Evolutionary conservation across 768 basidiomycete genomes (phyloP).

Genomic region (Collybia sordida): DNA sequence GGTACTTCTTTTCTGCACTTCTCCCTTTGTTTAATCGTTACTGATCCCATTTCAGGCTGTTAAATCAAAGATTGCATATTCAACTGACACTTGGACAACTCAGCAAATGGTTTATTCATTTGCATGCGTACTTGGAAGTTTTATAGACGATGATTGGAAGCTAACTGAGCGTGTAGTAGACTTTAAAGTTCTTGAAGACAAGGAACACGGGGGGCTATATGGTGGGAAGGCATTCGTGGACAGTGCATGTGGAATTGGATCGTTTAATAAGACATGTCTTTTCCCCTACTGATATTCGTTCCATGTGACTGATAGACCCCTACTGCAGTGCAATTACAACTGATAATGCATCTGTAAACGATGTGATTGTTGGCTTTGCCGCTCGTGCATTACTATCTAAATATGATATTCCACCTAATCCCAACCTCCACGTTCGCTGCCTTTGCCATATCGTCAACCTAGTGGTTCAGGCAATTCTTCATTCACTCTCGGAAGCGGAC

Average conservation of each 20-base stretch:
- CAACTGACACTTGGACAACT: neutral
- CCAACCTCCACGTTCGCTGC: slow-evolving; percentile 28
- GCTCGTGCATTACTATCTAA: slow-evolving; percentile 16
- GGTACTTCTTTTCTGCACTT: too few species aligned
- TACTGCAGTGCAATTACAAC: slow-evolving; percentile 15
- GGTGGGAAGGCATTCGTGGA: slow-evolving; percentile 27
- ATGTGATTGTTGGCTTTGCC: slow-evolving; percentile 26
- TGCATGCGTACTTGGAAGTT: slow-evolving; percentile 5
- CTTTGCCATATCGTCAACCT: slow-evolving; percentile 34
- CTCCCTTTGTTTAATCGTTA: too few species aligned
- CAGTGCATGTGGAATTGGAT: slow-evolving; percentile 17
- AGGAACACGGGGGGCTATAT: slow-evolving; percentile 31
- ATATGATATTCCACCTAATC: slow-evolving; percentile 23
- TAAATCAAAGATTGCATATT: slow-evolving; percentile 1
- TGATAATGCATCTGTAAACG: slow-evolving; percentile 33
- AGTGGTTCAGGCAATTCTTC: slow-evolving; percentile 21
- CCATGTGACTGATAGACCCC: too few species aligned
- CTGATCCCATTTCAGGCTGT: too few species aligned
- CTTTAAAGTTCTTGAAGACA: slow-evolving; percentile 28
- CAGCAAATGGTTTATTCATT: neutral
- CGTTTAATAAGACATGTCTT: slow-evolving; percentile 32
- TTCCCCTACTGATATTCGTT: too few species aligned
- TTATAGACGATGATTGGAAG: slow-evolving; percentile 30
- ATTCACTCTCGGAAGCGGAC: slow-evolving; percentile 1
- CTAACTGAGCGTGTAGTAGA: slow-evolving; percentile 30